Conservation (phyloP, 352 stramenopile genomes). For the Phytophthora pisi region DNA sequence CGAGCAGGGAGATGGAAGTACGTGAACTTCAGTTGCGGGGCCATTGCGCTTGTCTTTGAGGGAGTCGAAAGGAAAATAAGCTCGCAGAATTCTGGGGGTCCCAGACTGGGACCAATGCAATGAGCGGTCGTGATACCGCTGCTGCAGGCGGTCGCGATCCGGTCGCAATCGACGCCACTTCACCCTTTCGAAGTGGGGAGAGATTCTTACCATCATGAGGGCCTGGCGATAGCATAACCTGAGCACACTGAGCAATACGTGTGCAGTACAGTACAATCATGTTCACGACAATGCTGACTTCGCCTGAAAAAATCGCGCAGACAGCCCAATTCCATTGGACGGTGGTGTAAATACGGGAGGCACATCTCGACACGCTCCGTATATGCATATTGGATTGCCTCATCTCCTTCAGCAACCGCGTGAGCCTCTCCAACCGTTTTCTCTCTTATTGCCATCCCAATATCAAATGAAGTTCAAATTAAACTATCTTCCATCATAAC, state of each 20-base stretch:
- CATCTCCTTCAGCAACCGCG: background rate
- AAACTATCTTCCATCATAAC: background rate
- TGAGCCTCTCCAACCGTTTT: background rate
- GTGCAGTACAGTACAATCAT: too few species aligned
- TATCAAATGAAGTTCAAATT: background rate
- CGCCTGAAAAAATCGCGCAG: too few species aligned
- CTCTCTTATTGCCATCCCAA: background rate
- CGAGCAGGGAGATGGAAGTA: constrained; percentile 52
- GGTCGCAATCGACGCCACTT: background rate
- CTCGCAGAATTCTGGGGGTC: background rate
- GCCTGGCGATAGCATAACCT: too few species aligned
- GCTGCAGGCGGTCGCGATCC: background rate
- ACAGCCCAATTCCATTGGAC: background rate
- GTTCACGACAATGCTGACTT: too few species aligned
- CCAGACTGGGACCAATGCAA: too few species aligned
- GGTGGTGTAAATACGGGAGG: background rate
- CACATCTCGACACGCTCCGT: background rate
- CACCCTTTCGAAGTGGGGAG: too few species aligned
- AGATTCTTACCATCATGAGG: too few species aligned
- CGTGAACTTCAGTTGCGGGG: constrained; percentile 21
- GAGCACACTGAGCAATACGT: too few species aligned
- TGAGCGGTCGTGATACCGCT: background rate
- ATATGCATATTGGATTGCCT: background rate
- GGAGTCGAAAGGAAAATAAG: background rate
- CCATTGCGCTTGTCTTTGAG: background rate